Evolutionary conservation across 306 rosid species (phyloP), one percentile per base, ranked within the genome.

Genomic region (Prunus armeniaca): DNA sequence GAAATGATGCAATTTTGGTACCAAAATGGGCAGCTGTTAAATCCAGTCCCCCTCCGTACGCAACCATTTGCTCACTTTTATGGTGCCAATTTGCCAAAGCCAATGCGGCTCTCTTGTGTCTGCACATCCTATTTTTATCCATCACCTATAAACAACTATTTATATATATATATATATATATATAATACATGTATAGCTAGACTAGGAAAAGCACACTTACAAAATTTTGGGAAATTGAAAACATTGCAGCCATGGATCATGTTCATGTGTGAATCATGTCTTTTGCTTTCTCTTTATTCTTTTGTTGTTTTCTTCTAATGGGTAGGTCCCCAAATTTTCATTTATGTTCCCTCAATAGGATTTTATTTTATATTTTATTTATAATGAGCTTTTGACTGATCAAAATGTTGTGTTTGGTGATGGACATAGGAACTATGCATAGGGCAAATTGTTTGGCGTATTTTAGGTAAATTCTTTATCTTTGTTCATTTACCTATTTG

Each of bases 11-110:
- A 38, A 17, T 17, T 77, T 68, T 73, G 78, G 69, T 65, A 54
- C 65, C 72, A 47, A 18, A 60, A 79, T 83, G 81, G 79, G 65
- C 70, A 68, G 76, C 70, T 65, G 84, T 89, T 87, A 81, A 89
- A 89, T 89, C 85, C 10, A 87, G 91, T 82, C 74, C 86, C 93
- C 88, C 83, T 84, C 85, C 83, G 80, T 83, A 79, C 88, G 78
- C 82, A 75, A 70, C 89, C 85, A 71, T 73, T 32, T 81, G 84
- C 70, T 55, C 72, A 49, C 81, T 72, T 71, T 73, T 72, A 72
- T 67, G 15, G 67, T 32, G 32, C 68, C 41, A 34, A 34, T 34
- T 34, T 34, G 41, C 41, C 43, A 38, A 38, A 38, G 43, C 43
- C 43, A 38, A 7, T 38, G 43, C 43, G 9, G 54, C 63, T 72